Conservation (phyloP, 1,139 yeast genomes). For the Candida pseudoviswanathii region DNA sequence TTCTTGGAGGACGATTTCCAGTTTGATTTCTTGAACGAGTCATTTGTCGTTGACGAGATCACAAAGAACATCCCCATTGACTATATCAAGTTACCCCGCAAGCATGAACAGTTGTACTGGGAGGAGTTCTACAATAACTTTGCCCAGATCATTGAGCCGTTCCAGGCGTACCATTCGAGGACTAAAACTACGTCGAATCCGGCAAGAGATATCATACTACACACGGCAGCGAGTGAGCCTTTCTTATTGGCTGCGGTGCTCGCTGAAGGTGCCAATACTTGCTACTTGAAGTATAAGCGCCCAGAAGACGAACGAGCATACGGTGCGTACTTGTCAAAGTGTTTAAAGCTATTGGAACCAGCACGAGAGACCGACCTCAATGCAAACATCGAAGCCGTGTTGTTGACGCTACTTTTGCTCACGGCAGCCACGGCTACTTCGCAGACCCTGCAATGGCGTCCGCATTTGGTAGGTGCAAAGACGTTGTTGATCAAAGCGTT, state of each 20-base stretch:
- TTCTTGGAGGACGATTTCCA: conserved; percentile 12
- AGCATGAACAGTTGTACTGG: conserved; percentile 47
- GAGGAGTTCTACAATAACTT: conserved; percentile 56
- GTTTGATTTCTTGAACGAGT: conserved; percentile 14
- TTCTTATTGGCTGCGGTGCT: conserved; percentile 61
- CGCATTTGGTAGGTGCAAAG: conserved; percentile 68
- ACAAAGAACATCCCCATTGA: conserved; percentile 17
- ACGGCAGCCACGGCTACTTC: conserved; percentile 65
- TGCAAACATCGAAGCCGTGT: conserved; percentile 58
- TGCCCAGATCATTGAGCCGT: conserved; percentile 56
- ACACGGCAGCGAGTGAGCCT: conserved; percentile 55
- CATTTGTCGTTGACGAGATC: conserved; percentile 10
- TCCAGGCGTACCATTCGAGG: conserved; percentile 41
- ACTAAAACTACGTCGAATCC: conserved; percentile 40
- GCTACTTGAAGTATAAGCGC: conserved; percentile 31
- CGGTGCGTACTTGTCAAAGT: conserved; percentile 56
- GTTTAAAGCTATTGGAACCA: conserved; percentile 51
- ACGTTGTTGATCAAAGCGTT: conserved; percentile 54
- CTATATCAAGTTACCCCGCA: conserved; percentile 32
- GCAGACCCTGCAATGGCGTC: conserved; percentile 64
- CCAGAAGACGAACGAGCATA: conserved; percentile 49
- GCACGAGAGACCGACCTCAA: conserved; percentile 31
- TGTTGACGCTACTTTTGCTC: conserved; percentile 59
- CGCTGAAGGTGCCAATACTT: conserved; percentile 64
- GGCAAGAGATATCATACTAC: conserved; percentile 56